Evolutionary conservation across 257 asterid species (phyloP), one percentile per base, ranked within the genome.

Genomic region (Solanum neorickii): DNA sequence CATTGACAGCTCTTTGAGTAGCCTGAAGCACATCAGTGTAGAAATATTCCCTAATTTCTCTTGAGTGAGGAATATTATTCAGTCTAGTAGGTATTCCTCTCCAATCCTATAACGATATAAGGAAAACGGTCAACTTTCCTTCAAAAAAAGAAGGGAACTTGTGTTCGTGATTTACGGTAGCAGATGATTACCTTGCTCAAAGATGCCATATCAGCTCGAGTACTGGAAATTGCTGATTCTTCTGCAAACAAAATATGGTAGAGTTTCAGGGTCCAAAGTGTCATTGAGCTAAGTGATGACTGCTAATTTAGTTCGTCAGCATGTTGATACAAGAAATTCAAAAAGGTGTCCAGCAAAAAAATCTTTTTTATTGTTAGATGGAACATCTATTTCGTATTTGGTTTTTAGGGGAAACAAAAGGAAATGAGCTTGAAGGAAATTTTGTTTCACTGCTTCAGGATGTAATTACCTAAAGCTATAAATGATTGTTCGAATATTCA

Each of bases 1-100:
- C 94, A 86, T 90, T 90, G 88, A 96, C 42, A 69, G 99, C 98
- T 88, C 95, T 92, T 88, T 93, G 90, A 52, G 98, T 94, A 86
- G 98, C 98, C 90, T 90, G 96, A 90, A 94, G 90, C 89, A 95
- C 98, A 90, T 95, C 99, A 52, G 93, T 92, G 82, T 96, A 96
- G 88, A 96, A 96, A 89, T 96, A 95, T 87, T 92, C 90, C 92
- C 99, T 92, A 91, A 96, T 96, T 91, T 96, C 99, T 94, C 96
- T 93, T 29, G 99, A 95, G 91, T 95, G 99, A 87, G 99, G 99
- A 92, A 96, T 96, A 88, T 95, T 95, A 89, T 96, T 96, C 89
- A 95, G 91, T 88, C 95, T 94, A 21, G 99, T 96, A 11, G 98
- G 99, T 91, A 96, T 94, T 74, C 99, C 99, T 89, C 98, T 94